Conservation (phyloP, 2,329 filamentous ascomycete species). For the Scytalidium lignicola region DNA sequence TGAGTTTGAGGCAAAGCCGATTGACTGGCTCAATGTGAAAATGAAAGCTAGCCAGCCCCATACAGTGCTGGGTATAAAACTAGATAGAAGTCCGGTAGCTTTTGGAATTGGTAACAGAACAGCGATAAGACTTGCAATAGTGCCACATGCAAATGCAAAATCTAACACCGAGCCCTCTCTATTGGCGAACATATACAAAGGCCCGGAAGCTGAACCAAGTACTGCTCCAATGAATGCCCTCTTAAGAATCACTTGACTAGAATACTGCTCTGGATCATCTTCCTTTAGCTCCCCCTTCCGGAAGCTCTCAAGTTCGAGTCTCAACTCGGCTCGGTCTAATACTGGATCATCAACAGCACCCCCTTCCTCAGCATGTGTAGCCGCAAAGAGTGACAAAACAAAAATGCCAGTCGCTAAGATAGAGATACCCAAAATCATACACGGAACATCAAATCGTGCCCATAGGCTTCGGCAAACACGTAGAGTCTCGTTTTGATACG, state of each 20-base stretch:
- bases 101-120: slow-evolving; percentile 31
- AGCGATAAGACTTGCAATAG: slow-evolving; percentile 28
- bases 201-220: slow-evolving; percentile 17
- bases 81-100: slow-evolving; percentile 30
- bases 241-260: slow-evolving; percentile 15
- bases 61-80: slow-evolving; percentile 63
- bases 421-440: slow-evolving; percentile 75
- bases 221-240: slow-evolving; percentile 21
- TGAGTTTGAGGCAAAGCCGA: slow-evolving; percentile 94
- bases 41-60: slow-evolving; percentile 86
- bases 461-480: slow-evolving; percentile 77
- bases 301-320: slow-evolving; percentile 43
- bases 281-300: slow-evolving; percentile 15
- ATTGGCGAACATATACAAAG: slow-evolving; percentile 14
- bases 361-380: slow-evolving; percentile 50
- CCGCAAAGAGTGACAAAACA: slow-evolving; percentile 68
- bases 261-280: slow-evolving; percentile 17
- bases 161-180: slow-evolving; percentile 14
- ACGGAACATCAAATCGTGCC: slow-evolving; percentile 84
- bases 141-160: slow-evolving; percentile 15
- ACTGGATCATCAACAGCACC: slow-evolving; percentile 48
- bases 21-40: slow-evolving; percentile 81
- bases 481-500: slow-evolving; percentile 76
- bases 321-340: slow-evolving; percentile 54
- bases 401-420: slow-evolving; percentile 65